phyloP scores from a whole-genome alignment of 108 stramenopile genomes.

The Stephanodiscus minutulus region DNA sequence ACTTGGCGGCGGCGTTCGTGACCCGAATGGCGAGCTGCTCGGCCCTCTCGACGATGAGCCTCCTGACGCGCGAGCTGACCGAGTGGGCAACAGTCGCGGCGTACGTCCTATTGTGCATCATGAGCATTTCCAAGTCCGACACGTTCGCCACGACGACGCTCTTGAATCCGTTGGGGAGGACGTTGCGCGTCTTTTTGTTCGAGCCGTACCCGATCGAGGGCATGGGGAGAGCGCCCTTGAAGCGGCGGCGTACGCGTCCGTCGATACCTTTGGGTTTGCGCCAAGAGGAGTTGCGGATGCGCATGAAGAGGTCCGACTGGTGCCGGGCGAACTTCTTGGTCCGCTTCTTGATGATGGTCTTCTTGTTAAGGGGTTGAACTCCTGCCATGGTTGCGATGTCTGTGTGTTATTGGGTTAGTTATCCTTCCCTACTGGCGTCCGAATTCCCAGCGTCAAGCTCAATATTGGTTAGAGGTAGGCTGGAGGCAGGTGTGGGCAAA shows the following conservation, averaged over 20 bases:
- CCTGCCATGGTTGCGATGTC: conserved; percentile 80
- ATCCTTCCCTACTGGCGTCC: background rate
- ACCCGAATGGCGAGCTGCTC: conserved; percentile 96
- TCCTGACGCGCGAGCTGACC: conserved; percentile 91
- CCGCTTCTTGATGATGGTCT: conserved; percentile 99
- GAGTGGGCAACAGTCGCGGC: conserved; percentile 97
- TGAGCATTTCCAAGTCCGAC: conserved; percentile 97
- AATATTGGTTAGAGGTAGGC: too few species aligned
- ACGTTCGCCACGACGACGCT: conserved; percentile 97
- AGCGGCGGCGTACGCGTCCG: conserved; percentile 98
- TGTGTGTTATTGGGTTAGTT: background rate
- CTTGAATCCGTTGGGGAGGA: conserved; percentile 98
- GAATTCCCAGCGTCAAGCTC: background rate
- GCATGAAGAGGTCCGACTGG: conserved; percentile 96
- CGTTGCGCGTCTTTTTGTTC: conserved; percentile 96
- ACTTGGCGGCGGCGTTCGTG: conserved; percentile 90
- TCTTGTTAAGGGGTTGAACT: conserved; percentile 90
- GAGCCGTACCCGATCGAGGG: conserved; percentile 99
- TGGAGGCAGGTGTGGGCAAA: too few species aligned
- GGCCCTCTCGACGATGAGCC: conserved; percentile 95
- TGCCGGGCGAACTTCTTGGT: conserved; percentile 99
- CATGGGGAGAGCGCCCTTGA: conserved; percentile 99
- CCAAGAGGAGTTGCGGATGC: conserved; percentile 95
- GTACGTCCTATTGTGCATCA: conserved; percentile 99
- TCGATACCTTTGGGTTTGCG: conserved; percentile 99